Base-by-base conservation (phyloP, 2,329 filamentous ascomycete genomes). In the Nigrospora osmanthi region DNA sequence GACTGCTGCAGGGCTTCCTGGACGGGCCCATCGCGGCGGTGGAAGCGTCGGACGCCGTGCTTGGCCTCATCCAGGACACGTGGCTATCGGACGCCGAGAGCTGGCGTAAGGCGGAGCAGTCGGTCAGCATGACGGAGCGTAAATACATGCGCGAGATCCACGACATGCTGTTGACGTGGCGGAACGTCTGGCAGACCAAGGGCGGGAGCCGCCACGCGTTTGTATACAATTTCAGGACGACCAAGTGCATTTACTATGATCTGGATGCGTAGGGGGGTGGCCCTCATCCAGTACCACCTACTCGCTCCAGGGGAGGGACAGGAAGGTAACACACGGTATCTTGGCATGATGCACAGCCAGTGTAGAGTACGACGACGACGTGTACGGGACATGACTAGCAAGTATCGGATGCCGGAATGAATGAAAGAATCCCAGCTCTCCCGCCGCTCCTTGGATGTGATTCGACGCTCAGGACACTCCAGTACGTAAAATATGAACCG, bases 221-320 rank as follows among this genome's bases (percentile, higher is more conserved):
- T 65, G 78, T 96, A 43, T 95, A 95, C 66, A 95, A 95, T 57
- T 95, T 94, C 56, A 75, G 89, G 48, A 94, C 88, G 11, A 87
- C 85, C 0, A 83, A 77, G 47, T 90, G 87, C 61, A 76, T 95
- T 42, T 88, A 91, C 60, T 95, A 95, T 63, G 89, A 95, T 65
- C 66, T 96, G 37, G 70, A 69, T 30, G 65, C 61, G n/a, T 73
- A 42, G 33, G 6, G 11, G 39, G 28, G 39, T 5, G 39, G 30
- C 7, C 23, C 23, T 28, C 23, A 6, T 10, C 2, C 23, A 28
- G 23, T 10, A 28, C 23, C 23, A 10, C 9, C 6, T 10, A 28
- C 23, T 28, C 23, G 9, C 23, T 10, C 23, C 6, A 28, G 23
- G 23, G 6, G 23, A 28, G 23, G 9, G 23, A 28, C 6, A 7